A percentile compares a stretch with the other conserved stretches of the same genome.
Evolutionary conservation across 2,329 filamentous ascomycete species (phyloP).

Genomic region (Teratosphaeria pseudoeucalypti): DNA sequence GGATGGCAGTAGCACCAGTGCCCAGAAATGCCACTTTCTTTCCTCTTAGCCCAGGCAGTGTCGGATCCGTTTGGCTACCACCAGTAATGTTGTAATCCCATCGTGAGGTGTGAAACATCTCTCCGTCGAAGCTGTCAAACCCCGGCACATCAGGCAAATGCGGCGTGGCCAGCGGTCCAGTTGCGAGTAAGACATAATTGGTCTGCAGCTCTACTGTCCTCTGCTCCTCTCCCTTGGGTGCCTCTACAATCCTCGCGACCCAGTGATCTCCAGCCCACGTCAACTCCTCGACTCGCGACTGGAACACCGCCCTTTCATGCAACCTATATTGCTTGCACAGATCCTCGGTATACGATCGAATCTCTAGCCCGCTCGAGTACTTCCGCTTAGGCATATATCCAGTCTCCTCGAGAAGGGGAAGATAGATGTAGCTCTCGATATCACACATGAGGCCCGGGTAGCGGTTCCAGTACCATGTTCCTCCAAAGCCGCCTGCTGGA

Average conservation of each 20-base stretch:
- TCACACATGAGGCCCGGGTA: conserved; percentile 46
- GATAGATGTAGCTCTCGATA: conserved; percentile 49
- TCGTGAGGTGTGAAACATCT: conserved; percentile 34
- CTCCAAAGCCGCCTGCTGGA: conserved; percentile 39
- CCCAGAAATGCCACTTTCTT: conserved; percentile 36
- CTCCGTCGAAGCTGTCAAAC: conserved; percentile 29
- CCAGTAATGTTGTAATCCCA: conserved; percentile 37
- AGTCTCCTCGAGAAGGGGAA: conserved; percentile 51
- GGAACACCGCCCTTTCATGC: conserved; percentile 35
- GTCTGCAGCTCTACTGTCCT: conserved; percentile 21
- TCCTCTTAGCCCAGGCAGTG: conserved; percentile 27
- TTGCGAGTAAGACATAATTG: conserved; percentile 31
- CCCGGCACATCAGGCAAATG: conserved; percentile 36
- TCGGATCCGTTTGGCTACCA: conserved; percentile 23
- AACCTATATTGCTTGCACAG: conserved; percentile 38
- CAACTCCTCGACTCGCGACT: conserved; percentile 32
- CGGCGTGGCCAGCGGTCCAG: conserved; percentile 30
- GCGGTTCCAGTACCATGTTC: conserved; percentile 41
- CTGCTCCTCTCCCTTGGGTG: conserved; percentile 18
- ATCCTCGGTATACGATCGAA: conserved; percentile 37
- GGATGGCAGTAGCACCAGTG: conserved; percentile 35
- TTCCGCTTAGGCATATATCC: conserved; percentile 46
- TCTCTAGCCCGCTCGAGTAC: conserved; percentile 36
- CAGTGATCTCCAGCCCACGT: conserved; percentile 40
- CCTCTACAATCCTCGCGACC: conserved; percentile 21